phyloP scores from a whole-genome alignment of 2,329 filamentous ascomycete genomes.

The Sordariomycetes sp. region DNA sequence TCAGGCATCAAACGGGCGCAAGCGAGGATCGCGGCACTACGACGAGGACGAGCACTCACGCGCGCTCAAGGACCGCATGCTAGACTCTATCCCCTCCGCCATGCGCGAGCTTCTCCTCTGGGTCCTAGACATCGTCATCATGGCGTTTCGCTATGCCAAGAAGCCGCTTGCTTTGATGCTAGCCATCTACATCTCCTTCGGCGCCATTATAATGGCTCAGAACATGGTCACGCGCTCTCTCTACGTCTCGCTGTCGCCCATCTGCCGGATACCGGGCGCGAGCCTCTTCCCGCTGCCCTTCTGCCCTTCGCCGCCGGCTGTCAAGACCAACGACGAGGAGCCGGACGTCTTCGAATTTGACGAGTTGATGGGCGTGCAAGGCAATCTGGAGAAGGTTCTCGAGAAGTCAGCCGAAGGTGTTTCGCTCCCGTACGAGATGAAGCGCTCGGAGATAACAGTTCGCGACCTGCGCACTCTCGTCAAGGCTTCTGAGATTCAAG shows the following conservation, averaged over 20 bases:
- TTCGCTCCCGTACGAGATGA: constrained; percentile 69
- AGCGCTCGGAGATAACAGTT: constrained; percentile 64
- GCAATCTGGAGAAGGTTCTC: constrained; percentile 68
- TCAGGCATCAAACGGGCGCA: constrained; percentile 11
- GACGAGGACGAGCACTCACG: constrained; percentile 8
- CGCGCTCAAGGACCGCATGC: constrained; percentile 20
- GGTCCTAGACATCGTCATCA: constrained; percentile 43
- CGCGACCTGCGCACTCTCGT: constrained; percentile 67
- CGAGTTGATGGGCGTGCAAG: constrained; percentile 63
- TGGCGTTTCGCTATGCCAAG: constrained; percentile 54
- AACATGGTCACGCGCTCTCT: constrained; percentile 55
- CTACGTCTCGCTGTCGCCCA: constrained; percentile 52
- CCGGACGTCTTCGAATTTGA: constrained; percentile 53
- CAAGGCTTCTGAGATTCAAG: constrained; percentile 57
- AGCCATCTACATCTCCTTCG: constrained; percentile 51
- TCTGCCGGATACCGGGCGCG: constrained; percentile 62
- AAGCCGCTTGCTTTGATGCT: constrained; percentile 54
- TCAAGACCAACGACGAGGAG: constrained; percentile 7
- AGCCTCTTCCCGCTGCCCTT: constrained; percentile 55
- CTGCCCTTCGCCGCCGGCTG: constrained; percentile 30
- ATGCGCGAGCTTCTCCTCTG: constrained; percentile 35
- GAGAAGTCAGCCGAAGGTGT: constrained; percentile 57
- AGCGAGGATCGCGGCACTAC: constrained; percentile 7
- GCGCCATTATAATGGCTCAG: constrained; percentile 47
- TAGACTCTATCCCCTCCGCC: constrained; percentile 24